Percentiles rank a stretch among this genome's conserved stretches.
Evolutionary conservation across 2,329 filamentous ascomycete genomes (phyloP).

Genomic region (Xylariaceae sp.): DNA sequence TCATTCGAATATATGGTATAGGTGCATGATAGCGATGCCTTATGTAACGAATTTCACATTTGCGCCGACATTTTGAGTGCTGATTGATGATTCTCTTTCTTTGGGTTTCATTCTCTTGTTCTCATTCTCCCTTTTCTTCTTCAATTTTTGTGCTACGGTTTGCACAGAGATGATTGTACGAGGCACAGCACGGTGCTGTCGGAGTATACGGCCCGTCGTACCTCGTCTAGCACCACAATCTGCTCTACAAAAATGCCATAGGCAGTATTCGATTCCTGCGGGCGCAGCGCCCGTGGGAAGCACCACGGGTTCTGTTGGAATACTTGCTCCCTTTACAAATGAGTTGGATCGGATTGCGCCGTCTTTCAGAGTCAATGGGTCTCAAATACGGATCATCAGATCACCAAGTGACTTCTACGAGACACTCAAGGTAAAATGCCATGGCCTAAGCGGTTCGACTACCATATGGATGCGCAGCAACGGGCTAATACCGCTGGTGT

Average conservation of each 20-base stretch:
- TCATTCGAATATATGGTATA: neutral
- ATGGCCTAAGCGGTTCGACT: constrained; percentile 1
- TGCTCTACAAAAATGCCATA: constrained; percentile 32
- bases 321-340: constrained; percentile 50
- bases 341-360: constrained; percentile 87
- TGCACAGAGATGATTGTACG: constrained; percentile 28
- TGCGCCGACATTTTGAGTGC: neutral
- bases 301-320: constrained; percentile 34
- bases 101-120: neutral
- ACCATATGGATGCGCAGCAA: neutral
- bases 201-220: constrained; percentile 25
- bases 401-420: constrained; percentile 88
- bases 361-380: constrained; percentile 79
- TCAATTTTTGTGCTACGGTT: neutral
- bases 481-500: neutral
- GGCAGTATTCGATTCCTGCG: constrained; percentile 39
- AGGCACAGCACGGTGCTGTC: constrained; percentile 28
- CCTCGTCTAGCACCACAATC: constrained; percentile 20
- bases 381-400: constrained; percentile 72
- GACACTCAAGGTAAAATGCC: constrained; percentile 65
- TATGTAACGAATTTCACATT: neutral
- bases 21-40: neutral
- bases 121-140: neutral
- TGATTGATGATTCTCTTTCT: neutral
- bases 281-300: constrained; percentile 23